Evolutionary conservation across 331 rosid genomes (phyloP).

Genomic region (Malus hybrid): DNA sequence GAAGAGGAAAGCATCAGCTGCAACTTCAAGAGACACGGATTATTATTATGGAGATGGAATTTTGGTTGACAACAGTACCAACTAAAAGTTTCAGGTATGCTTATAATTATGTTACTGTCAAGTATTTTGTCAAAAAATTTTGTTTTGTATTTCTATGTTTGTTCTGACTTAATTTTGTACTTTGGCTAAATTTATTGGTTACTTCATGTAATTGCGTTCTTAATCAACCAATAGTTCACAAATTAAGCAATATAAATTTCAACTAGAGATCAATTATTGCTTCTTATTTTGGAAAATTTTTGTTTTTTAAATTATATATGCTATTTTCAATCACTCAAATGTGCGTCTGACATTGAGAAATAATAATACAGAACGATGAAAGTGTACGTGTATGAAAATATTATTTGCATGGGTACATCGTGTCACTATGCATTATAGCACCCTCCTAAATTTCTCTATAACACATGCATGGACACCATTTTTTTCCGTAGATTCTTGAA

Average conservation of each 20-base stretch:
- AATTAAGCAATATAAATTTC: too few relatives aligned
- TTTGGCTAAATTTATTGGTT: background rate
- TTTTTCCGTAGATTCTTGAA: conserved; percentile 16
- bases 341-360: too few relatives aligned
- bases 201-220: background rate
- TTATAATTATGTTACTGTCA: background rate
- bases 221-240: background rate
- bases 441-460: background rate
- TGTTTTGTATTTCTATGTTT: background rate
- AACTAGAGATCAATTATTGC: too few relatives aligned
- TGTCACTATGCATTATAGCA: background rate
- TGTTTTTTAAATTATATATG: too few relatives aligned
- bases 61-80: background rate
- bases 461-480: background rate
- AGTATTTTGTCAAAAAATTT: too few relatives aligned
- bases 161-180: background rate
- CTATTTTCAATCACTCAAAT: too few relatives aligned
- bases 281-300: too few relatives aligned
- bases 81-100: conserved; percentile 16
- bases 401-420: background rate
- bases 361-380: too few relatives aligned
- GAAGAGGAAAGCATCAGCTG: background rate
- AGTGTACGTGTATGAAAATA: background rate
- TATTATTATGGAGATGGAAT: background rate
- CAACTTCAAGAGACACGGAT: background rate